Percentiles rank a stretch among this genome's conserved stretches.
Conservation (phyloP, 148 eudicot species). For the Rhododendron vialii region DNA sequence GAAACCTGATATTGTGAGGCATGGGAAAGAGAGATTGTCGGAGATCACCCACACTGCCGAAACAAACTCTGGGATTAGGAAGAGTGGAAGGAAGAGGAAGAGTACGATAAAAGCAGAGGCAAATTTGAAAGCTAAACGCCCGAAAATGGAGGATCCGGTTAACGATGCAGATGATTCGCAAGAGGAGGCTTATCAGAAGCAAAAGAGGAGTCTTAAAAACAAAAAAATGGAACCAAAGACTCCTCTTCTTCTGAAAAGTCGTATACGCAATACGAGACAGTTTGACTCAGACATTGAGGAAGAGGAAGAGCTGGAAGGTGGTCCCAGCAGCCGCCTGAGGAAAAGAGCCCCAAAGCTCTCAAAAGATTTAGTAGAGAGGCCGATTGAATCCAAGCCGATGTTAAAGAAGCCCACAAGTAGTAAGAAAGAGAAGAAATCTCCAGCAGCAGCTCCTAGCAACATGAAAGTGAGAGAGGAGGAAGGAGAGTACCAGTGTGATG, state of each 20-base stretch:
- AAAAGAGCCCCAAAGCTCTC: slow-evolving; percentile 46
- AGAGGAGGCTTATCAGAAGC: slow-evolving; percentile 25
- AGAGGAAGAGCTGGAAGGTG: slow-evolving; percentile 41
- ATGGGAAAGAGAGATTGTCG: slow-evolving; percentile 35
- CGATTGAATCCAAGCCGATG: slow-evolving; percentile 26
- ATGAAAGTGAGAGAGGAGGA: slow-evolving; percentile 27
- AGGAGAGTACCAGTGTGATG: slow-evolving; percentile 58
- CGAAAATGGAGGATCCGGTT: slow-evolving; percentile 26
- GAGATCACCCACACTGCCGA: slow-evolving; percentile 29
- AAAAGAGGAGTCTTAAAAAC: slow-evolving; percentile 37
- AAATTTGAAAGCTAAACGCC: slow-evolving; percentile 33
- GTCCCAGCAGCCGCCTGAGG: slow-evolving; percentile 80
- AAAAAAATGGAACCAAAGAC: slow-evolving; percentile 25
- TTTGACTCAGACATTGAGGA: slow-evolving; percentile 33
- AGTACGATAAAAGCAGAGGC: slow-evolving; percentile 22
- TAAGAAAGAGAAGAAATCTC: slow-evolving; percentile 26
- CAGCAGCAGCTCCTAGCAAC: slow-evolving; percentile 16
- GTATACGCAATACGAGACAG: slow-evolving; percentile 21
- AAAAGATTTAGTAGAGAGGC: slow-evolving; percentile 29
- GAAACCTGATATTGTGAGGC: slow-evolving; percentile 35
- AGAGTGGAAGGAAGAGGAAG: slow-evolving; percentile 55
- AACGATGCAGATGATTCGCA: slow-evolving; percentile 7
- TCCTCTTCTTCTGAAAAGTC: slow-evolving; percentile 18
- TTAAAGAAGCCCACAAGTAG: slow-evolving; percentile 31
- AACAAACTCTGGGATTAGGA: slow-evolving; percentile 25